Evolutionary conservation across 2,329 filamentous ascomycete genomes (phyloP).

Genomic region (Aspergillus costaricaensis): DNA sequence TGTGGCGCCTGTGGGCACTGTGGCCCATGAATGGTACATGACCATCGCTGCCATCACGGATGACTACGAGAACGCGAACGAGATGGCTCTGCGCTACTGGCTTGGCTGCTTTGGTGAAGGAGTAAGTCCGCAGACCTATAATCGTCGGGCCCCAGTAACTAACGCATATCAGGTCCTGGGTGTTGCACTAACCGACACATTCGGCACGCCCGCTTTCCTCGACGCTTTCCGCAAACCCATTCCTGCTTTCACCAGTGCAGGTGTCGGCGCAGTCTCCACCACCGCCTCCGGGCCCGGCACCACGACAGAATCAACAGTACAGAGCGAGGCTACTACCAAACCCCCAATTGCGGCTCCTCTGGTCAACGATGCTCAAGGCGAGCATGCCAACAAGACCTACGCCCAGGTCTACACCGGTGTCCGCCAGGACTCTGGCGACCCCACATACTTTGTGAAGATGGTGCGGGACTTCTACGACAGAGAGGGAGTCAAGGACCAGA

Average conservation of each 20-base stretch:
- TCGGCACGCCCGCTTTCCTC: slow-evolving; percentile 88
- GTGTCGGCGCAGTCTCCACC: slow-evolving; percentile 42
- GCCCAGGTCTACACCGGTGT: slow-evolving; percentile 81
- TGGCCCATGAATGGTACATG: slow-evolving; percentile 99
- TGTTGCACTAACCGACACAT: slow-evolving; percentile 93
- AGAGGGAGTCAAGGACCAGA: slow-evolving; percentile 74
- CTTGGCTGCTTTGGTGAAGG: slow-evolving; percentile 84
- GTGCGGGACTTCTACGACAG: slow-evolving; percentile 80
- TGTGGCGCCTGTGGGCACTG: slow-evolving; percentile 81
- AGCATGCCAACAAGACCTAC: slow-evolving; percentile 62
- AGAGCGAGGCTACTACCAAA: slow-evolving; percentile 42
- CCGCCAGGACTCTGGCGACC: slow-evolving; percentile 88
- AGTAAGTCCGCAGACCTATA: slow-evolving; percentile 37
- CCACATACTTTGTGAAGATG: slow-evolving; percentile 72
- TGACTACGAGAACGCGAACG: slow-evolving; percentile 81
- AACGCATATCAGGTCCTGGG: slow-evolving; percentile 61
- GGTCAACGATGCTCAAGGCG: slow-evolving; percentile 29
- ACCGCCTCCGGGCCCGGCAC: slow-evolving; percentile 43
- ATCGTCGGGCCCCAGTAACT: slow-evolving; percentile 1
- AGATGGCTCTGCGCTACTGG: slow-evolving; percentile 84
- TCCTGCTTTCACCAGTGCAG: slow-evolving; percentile 47
- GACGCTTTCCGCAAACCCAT: slow-evolving; percentile 75
- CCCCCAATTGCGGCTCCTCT: slow-evolving; percentile 50
- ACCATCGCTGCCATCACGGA: slow-evolving; percentile 88
- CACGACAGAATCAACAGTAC: slow-evolving; percentile 45